Percentiles rank a stretch among this genome's conserved stretches.
Evolutionary conservation across 768 basidiomycete species (phyloP).

Genomic region (Lactarius quietus): DNA sequence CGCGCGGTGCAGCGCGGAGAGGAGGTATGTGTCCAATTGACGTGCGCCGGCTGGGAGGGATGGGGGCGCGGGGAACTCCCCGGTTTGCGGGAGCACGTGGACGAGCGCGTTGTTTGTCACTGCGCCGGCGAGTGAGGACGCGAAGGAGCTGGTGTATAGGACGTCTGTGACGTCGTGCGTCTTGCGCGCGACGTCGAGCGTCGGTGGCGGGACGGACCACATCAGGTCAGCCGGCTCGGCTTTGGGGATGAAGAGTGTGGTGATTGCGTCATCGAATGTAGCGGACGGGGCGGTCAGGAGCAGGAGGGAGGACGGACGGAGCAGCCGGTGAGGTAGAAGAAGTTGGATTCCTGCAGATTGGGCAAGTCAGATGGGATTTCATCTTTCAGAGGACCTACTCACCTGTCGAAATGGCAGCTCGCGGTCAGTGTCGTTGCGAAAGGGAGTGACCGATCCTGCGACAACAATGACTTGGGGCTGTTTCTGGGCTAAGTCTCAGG

Average conservation of each 20-base stretch:
- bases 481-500: neutral
- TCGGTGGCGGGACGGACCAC: slow-evolving; percentile 86
- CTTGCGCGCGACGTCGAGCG: slow-evolving; percentile 51
- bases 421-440: slow-evolving; percentile 81
- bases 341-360: slow-evolving; percentile 66
- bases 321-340: slow-evolving; percentile 84
- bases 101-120: slow-evolving; percentile 44
- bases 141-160: slow-evolving; percentile 46
- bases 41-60: slow-evolving; percentile 37
- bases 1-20: slow-evolving; percentile 74
- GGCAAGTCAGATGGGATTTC: slow-evolving; percentile 15
- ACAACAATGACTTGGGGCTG: slow-evolving; percentile 71
- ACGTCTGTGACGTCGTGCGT: slow-evolving; percentile 61
- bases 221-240: slow-evolving; percentile 69
- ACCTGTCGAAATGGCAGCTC: slow-evolving; percentile 65
- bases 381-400: slow-evolving; percentile 26
- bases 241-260: slow-evolving; percentile 75
- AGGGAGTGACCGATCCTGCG: slow-evolving; percentile 58
- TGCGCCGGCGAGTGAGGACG: slow-evolving; percentile 44
- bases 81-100: slow-evolving; percentile 58
- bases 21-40: slow-evolving; percentile 57
- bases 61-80: slow-evolving; percentile 51
- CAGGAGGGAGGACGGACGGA: slow-evolving; percentile 62
- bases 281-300: slow-evolving; percentile 55
- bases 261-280: slow-evolving; percentile 37